Evolutionary conservation across 805 yeast species (phyloP).

Genomic region (Wickerhamiella vanderwaltii): DNA sequence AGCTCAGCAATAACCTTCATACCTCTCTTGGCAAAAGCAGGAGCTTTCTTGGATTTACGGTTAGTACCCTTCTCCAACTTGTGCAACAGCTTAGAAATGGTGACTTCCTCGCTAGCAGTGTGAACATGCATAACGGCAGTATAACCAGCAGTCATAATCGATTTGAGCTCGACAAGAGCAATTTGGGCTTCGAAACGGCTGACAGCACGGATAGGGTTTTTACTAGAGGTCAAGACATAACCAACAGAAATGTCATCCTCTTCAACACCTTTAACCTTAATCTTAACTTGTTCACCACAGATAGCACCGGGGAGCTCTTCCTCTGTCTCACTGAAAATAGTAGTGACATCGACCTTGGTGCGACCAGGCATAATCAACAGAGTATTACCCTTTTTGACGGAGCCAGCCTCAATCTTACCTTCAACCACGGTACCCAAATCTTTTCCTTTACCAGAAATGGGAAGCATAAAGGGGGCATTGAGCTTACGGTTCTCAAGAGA

Average conservation of each 20-base stretch:
- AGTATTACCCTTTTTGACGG: slow-evolving; percentile 62
- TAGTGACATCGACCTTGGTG: slow-evolving; percentile 65
- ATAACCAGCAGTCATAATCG: slow-evolving; percentile 88
- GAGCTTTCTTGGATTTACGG: slow-evolving; percentile 91
- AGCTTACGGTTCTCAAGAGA: slow-evolving; percentile 71
- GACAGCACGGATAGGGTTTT: slow-evolving; percentile 82
- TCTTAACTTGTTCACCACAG: slow-evolving; percentile 95
- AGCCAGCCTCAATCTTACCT: slow-evolving; percentile 97
- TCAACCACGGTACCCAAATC: slow-evolving; percentile 96
- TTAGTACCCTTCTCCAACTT: slow-evolving; percentile 94
- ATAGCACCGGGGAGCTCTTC: slow-evolving; percentile 79
- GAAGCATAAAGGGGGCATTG: slow-evolving; percentile 95
- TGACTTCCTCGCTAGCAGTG: slow-evolving; percentile 95
- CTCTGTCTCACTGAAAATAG: slow-evolving; percentile 91
- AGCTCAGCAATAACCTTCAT: slow-evolving; percentile 93
- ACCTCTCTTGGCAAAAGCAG: slow-evolving; percentile 97
- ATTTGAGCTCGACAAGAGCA: slow-evolving; percentile 91
- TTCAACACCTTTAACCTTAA: slow-evolving; percentile 87
- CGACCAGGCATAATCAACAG: slow-evolving; percentile 90
- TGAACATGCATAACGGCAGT: slow-evolving; percentile 98
- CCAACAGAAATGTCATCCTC: slow-evolving; percentile 93
- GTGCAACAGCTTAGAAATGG: slow-evolving; percentile 69
- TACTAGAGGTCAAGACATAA: slow-evolving; percentile 75
- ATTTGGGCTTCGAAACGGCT: slow-evolving; percentile 89
- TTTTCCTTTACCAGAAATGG: slow-evolving; percentile 86